Evolutionary conservation across 306 rosid genomes (phyloP).

Genomic region (Myrica gale): DNA sequence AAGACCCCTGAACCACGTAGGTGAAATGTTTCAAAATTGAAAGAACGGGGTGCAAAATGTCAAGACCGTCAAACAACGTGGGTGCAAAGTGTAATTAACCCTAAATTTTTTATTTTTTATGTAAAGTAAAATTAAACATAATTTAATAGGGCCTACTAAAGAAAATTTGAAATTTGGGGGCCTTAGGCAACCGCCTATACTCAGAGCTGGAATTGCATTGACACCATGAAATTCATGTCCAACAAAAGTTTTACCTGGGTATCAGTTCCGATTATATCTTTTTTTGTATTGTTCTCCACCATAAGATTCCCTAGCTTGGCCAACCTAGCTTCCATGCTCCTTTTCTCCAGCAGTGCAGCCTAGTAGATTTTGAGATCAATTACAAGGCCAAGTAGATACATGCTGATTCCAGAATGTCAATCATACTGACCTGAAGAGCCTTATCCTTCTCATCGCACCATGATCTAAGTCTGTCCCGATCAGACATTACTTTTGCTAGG

Average conservation of each 20-base stretch:
- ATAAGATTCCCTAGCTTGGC: constrained; percentile 53
- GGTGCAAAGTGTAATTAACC: too few relatives aligned
- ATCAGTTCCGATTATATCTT: constrained; percentile 47
- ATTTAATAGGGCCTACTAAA: too few relatives aligned
- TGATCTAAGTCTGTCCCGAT: constrained; percentile 51
- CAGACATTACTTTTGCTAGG: constrained; percentile 50
- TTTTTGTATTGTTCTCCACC: constrained; percentile 48
- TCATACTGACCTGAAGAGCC: constrained; percentile 67
- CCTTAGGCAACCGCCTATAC: too few relatives aligned
- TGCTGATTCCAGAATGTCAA: constrained; percentile 17
- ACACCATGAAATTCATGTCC: constrained; percentile 16
- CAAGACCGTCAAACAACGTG: too few relatives aligned
- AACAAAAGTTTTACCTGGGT: constrained; percentile 48
- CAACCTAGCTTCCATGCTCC: constrained; percentile 64
- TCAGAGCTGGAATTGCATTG: neutral
- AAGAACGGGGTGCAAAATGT: too few relatives aligned
- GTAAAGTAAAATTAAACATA: too few relatives aligned
- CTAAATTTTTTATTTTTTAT: too few relatives aligned
- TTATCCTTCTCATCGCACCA: constrained; percentile 64
- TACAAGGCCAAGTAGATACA: constrained; percentile 3
- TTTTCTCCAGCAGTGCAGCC: constrained; percentile 65
- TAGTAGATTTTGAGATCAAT: constrained; percentile 37
- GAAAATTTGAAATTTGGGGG: too few relatives aligned
- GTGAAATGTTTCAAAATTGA: too few relatives aligned
- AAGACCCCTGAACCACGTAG: too few relatives aligned